Conservation (phyloP, 2,329 filamentous ascomycete species). For the Fusarium continuum region DNA sequence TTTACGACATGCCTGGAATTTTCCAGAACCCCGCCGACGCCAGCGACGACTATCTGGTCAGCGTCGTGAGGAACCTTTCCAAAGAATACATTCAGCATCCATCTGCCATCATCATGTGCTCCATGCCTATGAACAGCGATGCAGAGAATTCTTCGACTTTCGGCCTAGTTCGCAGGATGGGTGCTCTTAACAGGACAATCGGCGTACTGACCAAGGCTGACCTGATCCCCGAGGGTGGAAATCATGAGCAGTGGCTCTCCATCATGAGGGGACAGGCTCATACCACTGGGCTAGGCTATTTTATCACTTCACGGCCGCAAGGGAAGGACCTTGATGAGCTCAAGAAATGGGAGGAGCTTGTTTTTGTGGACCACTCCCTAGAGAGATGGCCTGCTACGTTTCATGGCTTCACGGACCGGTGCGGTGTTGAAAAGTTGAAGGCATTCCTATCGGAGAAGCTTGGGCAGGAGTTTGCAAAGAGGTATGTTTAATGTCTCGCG, state of each 20-base stretch:
- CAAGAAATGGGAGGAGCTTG: conserved; percentile 60
- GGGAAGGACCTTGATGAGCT: conserved; percentile 63
- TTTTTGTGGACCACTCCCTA: conserved; percentile 56
- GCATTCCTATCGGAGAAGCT: conserved; percentile 62
- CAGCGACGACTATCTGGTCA: conserved; percentile 73
- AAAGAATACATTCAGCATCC: conserved; percentile 73
- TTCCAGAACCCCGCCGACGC: conserved; percentile 74
- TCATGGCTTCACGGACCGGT: conserved; percentile 57
- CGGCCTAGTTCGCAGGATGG: conserved; percentile 66
- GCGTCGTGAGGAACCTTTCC: conserved; percentile 76
- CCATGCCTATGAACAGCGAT: conserved; percentile 80
- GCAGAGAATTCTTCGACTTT: conserved; percentile 78
- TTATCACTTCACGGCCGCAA: conserved; percentile 75
- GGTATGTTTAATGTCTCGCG: conserved; percentile 45
- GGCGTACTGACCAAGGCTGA: conserved; percentile 91
- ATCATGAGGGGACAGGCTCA: conserved; percentile 72
- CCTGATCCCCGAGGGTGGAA: conserved; percentile 64
- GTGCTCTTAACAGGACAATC: conserved; percentile 68
- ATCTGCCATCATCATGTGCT: conserved; percentile 79
- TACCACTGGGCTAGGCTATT: conserved; percentile 77
- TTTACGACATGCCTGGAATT: conserved; percentile 86
- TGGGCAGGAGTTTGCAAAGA: conserved; percentile 62
- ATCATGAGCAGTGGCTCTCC: conserved; percentile 64
- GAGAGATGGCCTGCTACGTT: conserved; percentile 61
- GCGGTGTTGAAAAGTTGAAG: conserved; percentile 63